A percentile compares a stretch with the other conserved stretches of the same genome.
These are phyloP conservation scores for Trametes pubescens DNA, from an alignment of 1,284 basidiomycete species.

Conservation along the genomic window DNA sequence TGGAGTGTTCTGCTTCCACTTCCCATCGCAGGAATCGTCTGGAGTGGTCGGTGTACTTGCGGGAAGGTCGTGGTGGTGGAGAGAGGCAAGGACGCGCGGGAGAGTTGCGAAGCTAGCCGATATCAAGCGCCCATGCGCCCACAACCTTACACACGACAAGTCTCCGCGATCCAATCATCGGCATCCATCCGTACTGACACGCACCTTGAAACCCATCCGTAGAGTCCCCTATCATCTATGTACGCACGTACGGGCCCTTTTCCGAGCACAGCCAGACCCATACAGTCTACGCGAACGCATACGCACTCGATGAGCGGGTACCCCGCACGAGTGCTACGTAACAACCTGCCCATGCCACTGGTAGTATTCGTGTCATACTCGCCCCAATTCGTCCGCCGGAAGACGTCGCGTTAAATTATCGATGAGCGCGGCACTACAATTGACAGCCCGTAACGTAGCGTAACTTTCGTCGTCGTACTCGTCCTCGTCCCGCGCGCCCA, in stretches of 20 bases:
- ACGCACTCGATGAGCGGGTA: no score
- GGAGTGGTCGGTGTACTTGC: background rate
- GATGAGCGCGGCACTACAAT: background rate
- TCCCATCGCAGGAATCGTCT: no score
- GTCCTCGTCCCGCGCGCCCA: background rate
- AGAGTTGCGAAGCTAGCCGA: background rate
- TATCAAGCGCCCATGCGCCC: conserved; percentile 16
- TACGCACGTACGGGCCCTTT: no score
- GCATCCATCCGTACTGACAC: no score
- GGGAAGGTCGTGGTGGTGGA: background rate
- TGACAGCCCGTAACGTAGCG: conserved; percentile 12
- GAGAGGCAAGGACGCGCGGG: background rate
- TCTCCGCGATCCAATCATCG: no score
- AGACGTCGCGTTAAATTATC: conserved; percentile 17
- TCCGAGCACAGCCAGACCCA: no score
- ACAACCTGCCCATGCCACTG: no score
- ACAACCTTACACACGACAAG: conserved; percentile 14
- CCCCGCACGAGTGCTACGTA: no score
- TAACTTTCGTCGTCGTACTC: conserved; percentile 7
- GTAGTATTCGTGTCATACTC: background rate
- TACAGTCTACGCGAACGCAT: no score
- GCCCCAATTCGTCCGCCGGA: background rate
- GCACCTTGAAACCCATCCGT: no score
- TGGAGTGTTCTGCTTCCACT: no score
- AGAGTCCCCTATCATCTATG: no score